A percentile compares a stretch with the other conserved stretches of the same genome.
These are phyloP conservation scores for Hevea brasiliensis DNA, from an alignment of 345 rosid genomes.

Conservation along the genomic window DNA sequence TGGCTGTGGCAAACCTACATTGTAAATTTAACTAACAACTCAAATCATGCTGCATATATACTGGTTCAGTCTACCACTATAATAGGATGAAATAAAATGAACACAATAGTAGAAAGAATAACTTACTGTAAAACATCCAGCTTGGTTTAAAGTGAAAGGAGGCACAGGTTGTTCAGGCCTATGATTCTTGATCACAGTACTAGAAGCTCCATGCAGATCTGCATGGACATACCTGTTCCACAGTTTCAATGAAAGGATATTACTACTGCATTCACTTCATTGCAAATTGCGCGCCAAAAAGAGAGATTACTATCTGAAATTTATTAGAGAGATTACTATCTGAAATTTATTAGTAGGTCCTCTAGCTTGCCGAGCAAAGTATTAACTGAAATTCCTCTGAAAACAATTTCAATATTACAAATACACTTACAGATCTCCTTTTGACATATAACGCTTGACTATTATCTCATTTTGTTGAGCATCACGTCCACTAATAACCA, in stretches of 20 bases:
- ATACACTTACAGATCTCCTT: constrained; percentile 83
- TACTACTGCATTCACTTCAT: background rate
- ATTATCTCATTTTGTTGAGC: constrained; percentile 98
- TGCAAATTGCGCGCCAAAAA: background rate
- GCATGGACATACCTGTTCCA: constrained; percentile 90
- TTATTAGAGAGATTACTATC: background rate
- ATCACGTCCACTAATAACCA: constrained; percentile 95
- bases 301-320: background rate
- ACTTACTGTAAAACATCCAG: constrained; percentile 90
- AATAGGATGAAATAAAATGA: background rate
- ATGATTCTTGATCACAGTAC: constrained; percentile 94
- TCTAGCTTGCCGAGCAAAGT: constrained; percentile 9
- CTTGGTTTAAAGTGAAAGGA: constrained; percentile 94
- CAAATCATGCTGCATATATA: constrained; percentile 6
- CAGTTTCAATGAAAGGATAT: constrained; percentile 15
- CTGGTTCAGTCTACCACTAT: constrained; percentile 9
- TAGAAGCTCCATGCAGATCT: constrained; percentile 96
- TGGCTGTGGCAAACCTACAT: constrained; percentile 94
- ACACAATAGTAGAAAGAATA: background rate
- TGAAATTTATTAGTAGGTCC: background rate
- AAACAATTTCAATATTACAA: background rate
- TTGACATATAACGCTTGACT: constrained; percentile 95
- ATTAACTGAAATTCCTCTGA: background rate
- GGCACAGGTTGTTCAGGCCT: constrained; percentile 85
- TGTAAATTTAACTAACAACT: constrained; percentile 13